A percentile compares a stretch with the other conserved stretches of the same genome.
phyloP scores from a whole-genome alignment of 305 asterid genomes.

The Solanum aculeatissimum region DNA sequence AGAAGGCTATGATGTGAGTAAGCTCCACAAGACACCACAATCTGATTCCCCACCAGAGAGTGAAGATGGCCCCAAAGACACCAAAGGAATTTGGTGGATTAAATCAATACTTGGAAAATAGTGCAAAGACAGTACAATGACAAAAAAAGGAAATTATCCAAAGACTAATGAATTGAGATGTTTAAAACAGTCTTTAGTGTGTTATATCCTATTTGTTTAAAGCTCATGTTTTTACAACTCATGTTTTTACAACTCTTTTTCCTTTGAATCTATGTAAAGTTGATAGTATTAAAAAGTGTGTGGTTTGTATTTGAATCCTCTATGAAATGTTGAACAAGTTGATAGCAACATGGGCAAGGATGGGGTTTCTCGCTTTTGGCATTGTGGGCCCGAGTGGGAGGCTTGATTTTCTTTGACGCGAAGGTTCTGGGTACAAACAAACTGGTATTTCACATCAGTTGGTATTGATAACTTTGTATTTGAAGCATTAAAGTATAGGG shows the following conservation, averaged over 20 bases:
- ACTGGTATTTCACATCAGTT: not conserved
- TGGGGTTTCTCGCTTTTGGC: not conserved
- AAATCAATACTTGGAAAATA: conserved; percentile 23
- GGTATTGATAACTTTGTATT: not conserved
- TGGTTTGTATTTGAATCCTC: not conserved
- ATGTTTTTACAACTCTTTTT: not conserved
- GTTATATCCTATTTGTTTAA: not conserved
- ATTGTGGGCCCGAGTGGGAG: not conserved
- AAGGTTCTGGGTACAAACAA: not conserved
- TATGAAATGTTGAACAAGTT: not conserved
- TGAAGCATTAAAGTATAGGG: not conserved
- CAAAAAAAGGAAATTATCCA: not conserved
- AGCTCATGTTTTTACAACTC: not conserved
- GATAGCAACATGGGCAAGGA: too few species aligned
- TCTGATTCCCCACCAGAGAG: conserved; percentile 14
- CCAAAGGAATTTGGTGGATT: conserved; percentile 30
- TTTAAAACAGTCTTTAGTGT: not conserved
- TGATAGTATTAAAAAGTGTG: not conserved
- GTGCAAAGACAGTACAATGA: not conserved
- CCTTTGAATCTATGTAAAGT: not conserved
- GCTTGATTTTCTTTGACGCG: not conserved
- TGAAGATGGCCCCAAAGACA: conserved; percentile 5
- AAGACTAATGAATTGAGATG: not conserved
- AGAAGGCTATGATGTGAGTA: conserved; percentile 32
- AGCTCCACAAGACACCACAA: conserved; percentile 34